A percentile compares a stretch with the other conserved stretches of the same genome.
Conservation (phyloP, 1,284 basidiomycete genomes). For the Sphaerobolus stellatus region DNA sequence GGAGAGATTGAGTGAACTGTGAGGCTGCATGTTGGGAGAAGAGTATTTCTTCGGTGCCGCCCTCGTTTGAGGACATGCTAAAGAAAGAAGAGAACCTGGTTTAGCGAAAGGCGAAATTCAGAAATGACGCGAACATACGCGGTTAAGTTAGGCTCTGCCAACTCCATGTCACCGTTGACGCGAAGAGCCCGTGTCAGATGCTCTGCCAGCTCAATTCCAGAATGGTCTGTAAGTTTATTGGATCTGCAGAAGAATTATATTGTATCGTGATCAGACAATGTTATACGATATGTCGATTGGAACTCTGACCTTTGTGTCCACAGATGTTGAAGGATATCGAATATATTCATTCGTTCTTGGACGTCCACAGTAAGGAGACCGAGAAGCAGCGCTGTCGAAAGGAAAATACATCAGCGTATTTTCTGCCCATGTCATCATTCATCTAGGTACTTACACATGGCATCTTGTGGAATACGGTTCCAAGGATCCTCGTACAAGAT, state of each 20-base stretch:
- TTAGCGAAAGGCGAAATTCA: constrained; percentile 1
- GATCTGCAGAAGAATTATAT: constrained; percentile 42
- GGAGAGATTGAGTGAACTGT: constrained; percentile 61
- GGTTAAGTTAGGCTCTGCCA: constrained; percentile 54
- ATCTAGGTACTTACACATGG: constrained; percentile 51
- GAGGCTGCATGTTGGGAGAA: constrained; percentile 41
- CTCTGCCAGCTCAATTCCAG: constrained; percentile 56
- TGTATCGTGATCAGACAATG: constrained; percentile 3
- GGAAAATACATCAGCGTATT: too few species aligned
- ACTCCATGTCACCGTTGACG: constrained; percentile 64
- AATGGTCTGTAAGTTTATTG: constrained; percentile 65
- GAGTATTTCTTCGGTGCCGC: constrained; percentile 61
- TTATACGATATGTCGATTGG: not conserved
- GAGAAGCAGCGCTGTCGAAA: constrained; percentile 61
- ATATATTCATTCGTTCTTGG: constrained; percentile 64
- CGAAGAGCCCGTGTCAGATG: constrained; percentile 68
- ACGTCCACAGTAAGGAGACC: constrained; percentile 79
- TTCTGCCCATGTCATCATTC: too few species aligned
- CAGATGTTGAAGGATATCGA: constrained; percentile 67
- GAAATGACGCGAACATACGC: constrained; percentile 27
- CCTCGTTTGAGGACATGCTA: constrained; percentile 32
- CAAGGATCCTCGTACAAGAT: constrained; percentile 82
- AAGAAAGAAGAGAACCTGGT: constrained; percentile 11
- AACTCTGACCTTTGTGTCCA: constrained; percentile 73
- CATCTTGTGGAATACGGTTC: constrained; percentile 64